Evolutionary conservation across 306 rosid species (phyloP).

Genomic region (Canavalia ensiformis): DNA sequence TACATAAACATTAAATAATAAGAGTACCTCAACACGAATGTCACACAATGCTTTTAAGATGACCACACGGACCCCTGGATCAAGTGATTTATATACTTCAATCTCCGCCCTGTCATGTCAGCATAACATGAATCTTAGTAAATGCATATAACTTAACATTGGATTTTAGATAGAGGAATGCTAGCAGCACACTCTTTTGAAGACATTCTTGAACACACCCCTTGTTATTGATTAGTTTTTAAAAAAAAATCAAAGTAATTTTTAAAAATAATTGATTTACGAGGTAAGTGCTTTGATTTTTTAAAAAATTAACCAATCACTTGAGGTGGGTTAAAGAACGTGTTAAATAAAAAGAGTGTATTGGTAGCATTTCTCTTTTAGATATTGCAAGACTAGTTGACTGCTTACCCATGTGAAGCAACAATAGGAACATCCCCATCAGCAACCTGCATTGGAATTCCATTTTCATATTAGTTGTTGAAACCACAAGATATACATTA

Average conservation of each 20-base stretch:
- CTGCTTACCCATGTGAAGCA: conserved; percentile 93
- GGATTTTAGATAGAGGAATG: not conserved
- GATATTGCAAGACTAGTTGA: conserved; percentile 50
- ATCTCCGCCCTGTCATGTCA: conserved; percentile 72
- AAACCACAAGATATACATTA: conserved; percentile 44
- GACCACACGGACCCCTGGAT: conserved; percentile 85
- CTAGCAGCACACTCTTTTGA: too few species aligned
- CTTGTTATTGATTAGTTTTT: too few species aligned
- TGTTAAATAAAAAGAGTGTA: too few species aligned
- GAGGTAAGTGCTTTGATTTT: too few species aligned
- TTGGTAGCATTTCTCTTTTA: too few species aligned
- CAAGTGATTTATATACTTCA: conserved; percentile 82
- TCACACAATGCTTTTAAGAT: conserved; percentile 96
- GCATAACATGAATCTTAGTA: conserved; percentile 48
- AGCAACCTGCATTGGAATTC: conserved; percentile 75
- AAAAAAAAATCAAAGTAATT: too few species aligned
- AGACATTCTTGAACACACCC: too few species aligned
- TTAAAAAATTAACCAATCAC: too few species aligned
- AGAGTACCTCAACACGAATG: conserved; percentile 92
- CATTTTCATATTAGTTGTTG: conserved; percentile 46
- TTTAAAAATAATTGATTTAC: too few species aligned
- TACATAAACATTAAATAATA: conserved; percentile 13
- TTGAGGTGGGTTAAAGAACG: too few species aligned
- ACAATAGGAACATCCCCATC: conserved; percentile 91
- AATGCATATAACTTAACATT: conserved; percentile 33